Evolutionary conservation across 2,329 filamentous ascomycete genomes (phyloP), one percentile per base, ranked within the genome.

Genomic region (Cladosporium halotolerans): DNA sequence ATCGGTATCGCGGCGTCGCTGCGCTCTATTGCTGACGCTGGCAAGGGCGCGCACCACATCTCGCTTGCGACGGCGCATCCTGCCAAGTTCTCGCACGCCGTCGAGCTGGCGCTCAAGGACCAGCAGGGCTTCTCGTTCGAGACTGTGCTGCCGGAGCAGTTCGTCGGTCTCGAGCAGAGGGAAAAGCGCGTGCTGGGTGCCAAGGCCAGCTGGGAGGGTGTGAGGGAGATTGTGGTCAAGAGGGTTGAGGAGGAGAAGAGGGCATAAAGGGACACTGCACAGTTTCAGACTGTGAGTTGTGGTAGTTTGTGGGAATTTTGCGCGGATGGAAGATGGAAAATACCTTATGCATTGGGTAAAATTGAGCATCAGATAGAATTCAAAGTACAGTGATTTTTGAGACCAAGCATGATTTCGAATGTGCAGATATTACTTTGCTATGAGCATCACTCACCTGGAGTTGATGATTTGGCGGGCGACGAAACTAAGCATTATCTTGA

Each of bases 1-100:
- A 87, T 99, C 43, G 93, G 91, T 53, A 79, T 96, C 38, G 79
- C 85, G 14, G 91, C 89, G 1, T 80, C 91, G 0, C 68, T 83
- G 52, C 80, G 90, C 54, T 90, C 88, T 2, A 77, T 88, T 33
- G 67, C 74, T 41, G 41, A 45, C 19, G 55, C 57, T 6, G 55
- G 46, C 4, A 44, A 56, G 41, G 39, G 45, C 9, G 74, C 74
- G 13, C 73, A 84, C 49, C 87, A 95, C 69, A 86, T 99, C 63
- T 84, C 89, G 1, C 81, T 99, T 2, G 88, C 91, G 1, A 99
- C 93, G 2, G 93, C 93, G 2, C 93, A 99, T 71, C 92, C 93
- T 0, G 93, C 92, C 57, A 99, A 99, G 72, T 99, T 99, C 66
- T 84, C 86, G 0, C 82, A 82, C 32, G 91, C 91, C 0, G 92